Evolutionary conservation across 768 basidiomycete genomes (phyloP).

Genomic region (Neoboletus brunneissimus): DNA sequence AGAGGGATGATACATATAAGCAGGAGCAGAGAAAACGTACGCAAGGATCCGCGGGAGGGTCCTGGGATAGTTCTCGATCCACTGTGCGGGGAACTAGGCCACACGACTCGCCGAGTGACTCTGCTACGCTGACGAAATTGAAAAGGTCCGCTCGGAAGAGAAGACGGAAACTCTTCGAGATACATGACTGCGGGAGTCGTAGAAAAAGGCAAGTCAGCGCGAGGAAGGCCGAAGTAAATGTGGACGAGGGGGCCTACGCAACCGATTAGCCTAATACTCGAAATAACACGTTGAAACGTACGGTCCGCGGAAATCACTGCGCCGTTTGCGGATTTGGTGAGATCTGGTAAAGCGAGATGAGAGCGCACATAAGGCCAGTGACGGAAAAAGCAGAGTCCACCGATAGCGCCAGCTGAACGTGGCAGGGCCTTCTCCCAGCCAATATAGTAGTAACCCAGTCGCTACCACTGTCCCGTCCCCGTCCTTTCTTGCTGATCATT

Average conservation of each 20-base stretch:
- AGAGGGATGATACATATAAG: slow-evolving; percentile 25
- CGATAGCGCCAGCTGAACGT: background rate
- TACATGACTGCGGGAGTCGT: slow-evolving; percentile 10
- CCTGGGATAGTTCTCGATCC: slow-evolving; percentile 30
- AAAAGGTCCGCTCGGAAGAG: slow-evolving; percentile 7
- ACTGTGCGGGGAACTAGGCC: slow-evolving; percentile 28
- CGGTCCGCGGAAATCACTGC: slow-evolving; percentile 34
- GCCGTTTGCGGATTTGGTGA: slow-evolving; percentile 24
- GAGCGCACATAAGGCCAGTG: background rate
- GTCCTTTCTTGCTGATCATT: slow-evolving; percentile 7
- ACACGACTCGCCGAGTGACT: slow-evolving; percentile 11
- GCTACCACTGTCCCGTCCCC: background rate
- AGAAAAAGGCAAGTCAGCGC: slow-evolving; percentile 17
- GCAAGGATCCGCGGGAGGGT: slow-evolving; percentile 31
- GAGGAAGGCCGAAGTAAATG: slow-evolving; percentile 10
- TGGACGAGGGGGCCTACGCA: slow-evolving; percentile 15
- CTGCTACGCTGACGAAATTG: slow-evolving; percentile 1
- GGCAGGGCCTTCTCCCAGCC: background rate
- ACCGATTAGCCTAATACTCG: slow-evolving; percentile 24
- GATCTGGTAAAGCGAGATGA: slow-evolving; percentile 23
- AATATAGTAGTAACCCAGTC: background rate
- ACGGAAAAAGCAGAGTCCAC: background rate
- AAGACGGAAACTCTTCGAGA: slow-evolving; percentile 8
- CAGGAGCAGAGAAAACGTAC: slow-evolving; percentile 9
- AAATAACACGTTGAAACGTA: slow-evolving; percentile 22